Evolutionary conservation across 306 rosid genomes (phyloP).

Genomic region (Morella rubra): DNA sequence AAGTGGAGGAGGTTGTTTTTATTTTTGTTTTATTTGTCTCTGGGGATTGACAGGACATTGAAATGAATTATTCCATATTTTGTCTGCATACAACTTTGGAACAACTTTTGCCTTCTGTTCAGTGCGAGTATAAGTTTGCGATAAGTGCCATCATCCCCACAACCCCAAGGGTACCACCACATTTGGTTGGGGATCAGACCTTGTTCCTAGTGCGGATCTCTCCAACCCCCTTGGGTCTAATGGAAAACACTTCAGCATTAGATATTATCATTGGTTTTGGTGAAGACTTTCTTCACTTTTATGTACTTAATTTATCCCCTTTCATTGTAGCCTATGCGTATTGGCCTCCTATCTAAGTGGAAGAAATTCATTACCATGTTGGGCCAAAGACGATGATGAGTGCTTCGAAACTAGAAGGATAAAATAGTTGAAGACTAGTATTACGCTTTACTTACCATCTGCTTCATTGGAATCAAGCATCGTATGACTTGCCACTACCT

Average conservation of each 20-base stretch:
- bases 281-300: background rate
- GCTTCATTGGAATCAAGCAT: background rate
- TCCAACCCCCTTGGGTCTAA: background rate
- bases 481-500: background rate
- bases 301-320: background rate
- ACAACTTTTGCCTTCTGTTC: background rate
- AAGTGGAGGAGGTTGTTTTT: background rate
- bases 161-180: background rate
- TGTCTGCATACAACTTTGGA: background rate
- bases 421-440: background rate
- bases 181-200: background rate
- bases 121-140: background rate
- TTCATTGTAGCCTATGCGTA: background rate
- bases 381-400: background rate
- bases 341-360: background rate
- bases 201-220: no score
- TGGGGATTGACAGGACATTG: background rate
- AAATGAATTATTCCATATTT: background rate
- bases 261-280: background rate
- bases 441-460: background rate
- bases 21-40: background rate
- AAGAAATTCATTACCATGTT: background rate
- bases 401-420: background rate
- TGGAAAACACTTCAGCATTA: background rate
- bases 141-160: background rate